Conservation (phyloP, 2,329 filamentous ascomycete species). For the Aspergillus tubingensis region DNA sequence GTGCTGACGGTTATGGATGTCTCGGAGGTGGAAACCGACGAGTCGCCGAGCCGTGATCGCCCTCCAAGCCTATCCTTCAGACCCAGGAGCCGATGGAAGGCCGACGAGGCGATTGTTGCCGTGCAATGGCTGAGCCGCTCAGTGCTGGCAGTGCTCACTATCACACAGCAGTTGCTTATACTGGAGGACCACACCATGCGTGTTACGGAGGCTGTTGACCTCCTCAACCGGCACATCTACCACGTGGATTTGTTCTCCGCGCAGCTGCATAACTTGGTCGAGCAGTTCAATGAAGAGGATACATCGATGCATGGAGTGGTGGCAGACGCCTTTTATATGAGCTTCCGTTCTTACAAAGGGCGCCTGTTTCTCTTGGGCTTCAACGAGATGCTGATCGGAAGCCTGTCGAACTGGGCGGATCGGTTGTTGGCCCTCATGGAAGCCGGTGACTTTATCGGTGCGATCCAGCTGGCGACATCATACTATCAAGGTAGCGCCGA, state of each 20-base stretch:
- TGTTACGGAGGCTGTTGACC: constrained; percentile 91
- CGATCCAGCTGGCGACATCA: constrained; percentile 84
- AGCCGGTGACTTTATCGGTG: constrained; percentile 89
- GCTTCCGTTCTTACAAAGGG: constrained; percentile 92
- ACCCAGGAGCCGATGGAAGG: constrained; percentile 84
- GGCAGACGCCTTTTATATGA: constrained; percentile 97
- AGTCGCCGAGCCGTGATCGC: constrained; percentile 69
- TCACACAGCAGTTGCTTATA: constrained; percentile 89
- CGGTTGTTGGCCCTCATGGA: constrained; percentile 92
- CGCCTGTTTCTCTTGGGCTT: constrained; percentile 90
- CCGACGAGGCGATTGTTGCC: constrained; percentile 91
- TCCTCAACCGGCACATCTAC: constrained; percentile 89
- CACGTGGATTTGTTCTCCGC: constrained; percentile 87
- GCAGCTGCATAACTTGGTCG: constrained; percentile 81
- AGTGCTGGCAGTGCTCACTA: constrained; percentile 86
- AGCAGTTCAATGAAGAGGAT: constrained; percentile 84
- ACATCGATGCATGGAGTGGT: constrained; percentile 91
- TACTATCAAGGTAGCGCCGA: constrained; percentile 93
- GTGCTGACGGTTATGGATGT: constrained; percentile 92
- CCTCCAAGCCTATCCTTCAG: constrained; percentile 77
- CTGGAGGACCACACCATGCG: constrained; percentile 86
- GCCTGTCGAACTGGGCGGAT: constrained; percentile 96
- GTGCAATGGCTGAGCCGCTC: constrained; percentile 97
- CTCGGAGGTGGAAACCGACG: constrained; percentile 63
- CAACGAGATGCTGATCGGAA: constrained; percentile 87